phyloP scores from a whole-genome alignment of 2,329 filamentous ascomycete genomes.

The Fusarium musae region DNA sequence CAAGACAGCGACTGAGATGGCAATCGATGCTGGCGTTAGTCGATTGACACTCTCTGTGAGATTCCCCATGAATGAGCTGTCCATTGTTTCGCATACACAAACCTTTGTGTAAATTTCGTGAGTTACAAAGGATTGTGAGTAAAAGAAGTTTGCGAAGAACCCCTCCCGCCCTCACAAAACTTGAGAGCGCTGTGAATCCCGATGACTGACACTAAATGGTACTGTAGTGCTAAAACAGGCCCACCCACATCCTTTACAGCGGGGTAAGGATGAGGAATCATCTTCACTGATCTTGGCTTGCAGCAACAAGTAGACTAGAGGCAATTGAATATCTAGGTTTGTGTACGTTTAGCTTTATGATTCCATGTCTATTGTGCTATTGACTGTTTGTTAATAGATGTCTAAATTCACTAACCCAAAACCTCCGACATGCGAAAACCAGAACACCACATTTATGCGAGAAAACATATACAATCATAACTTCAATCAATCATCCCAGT shows the following conservation, averaged over 20 bases:
- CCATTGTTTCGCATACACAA: neutral
- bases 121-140: neutral
- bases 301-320: neutral
- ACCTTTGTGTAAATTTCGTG: neutral
- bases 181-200: neutral
- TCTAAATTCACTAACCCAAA: neutral
- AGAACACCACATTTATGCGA: slow-evolving; percentile 16
- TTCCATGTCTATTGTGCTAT: neutral
- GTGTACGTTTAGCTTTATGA: neutral
- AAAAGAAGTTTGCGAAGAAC: neutral
- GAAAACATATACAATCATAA: neutral
- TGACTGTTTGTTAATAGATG: neutral
- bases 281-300: neutral
- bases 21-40: neutral
- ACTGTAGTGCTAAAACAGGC: neutral
- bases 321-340: neutral
- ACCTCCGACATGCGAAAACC: neutral
- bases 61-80: neutral
- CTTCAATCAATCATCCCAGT: neutral
- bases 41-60: neutral
- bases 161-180: neutral
- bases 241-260: neutral
- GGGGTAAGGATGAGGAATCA: slow-evolving; percentile 6
- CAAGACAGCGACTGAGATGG: neutral
- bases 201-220: neutral